Conservation (phyloP, 2,329 filamentous ascomycete genomes). For the Colletotrichum sp. region DNA sequence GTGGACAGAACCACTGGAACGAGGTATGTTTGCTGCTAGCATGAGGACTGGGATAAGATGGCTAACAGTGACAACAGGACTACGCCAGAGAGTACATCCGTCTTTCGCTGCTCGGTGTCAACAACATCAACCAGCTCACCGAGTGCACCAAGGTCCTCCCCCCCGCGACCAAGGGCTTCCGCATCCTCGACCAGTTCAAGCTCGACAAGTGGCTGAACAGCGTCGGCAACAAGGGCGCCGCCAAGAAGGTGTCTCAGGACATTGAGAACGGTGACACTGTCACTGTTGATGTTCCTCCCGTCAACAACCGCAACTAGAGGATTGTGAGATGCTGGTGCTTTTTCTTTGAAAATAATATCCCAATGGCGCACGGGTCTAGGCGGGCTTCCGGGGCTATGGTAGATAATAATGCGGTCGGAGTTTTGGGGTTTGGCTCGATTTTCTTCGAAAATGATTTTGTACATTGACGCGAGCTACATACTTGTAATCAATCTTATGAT, state of each 20-base stretch:
- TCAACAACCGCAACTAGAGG: conserved; percentile 2
- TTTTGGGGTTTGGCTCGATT: neutral
- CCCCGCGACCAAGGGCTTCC: conserved; percentile 21
- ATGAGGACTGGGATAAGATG: no score
- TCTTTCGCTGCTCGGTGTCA: conserved; percentile 60
- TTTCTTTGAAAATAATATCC: neutral
- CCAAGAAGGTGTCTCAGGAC: conserved; percentile 11
- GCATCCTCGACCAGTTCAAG: conserved; percentile 14
- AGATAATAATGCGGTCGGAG: neutral
- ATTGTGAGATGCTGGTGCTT: fast-evolving
- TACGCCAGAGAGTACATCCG: conserved; percentile 59
- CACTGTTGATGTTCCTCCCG: conserved; percentile 8
- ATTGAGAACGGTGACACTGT: conserved; percentile 12
- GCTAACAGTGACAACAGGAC: conserved; percentile 32
- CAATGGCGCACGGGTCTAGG: neutral
- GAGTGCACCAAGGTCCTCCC: conserved; percentile 60
- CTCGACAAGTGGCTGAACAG: conserved; percentile 23
- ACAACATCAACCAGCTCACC: conserved; percentile 59
- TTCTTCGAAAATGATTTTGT: neutral
- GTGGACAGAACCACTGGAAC: conserved; percentile 44
- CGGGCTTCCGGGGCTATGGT: neutral
- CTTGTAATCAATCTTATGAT: neutral
- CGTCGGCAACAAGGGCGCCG: conserved; percentile 19
- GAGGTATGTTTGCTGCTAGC: conserved; percentile 30
- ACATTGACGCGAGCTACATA: neutral